phyloP scores from a whole-genome alignment of 129 eudicot species.

The Heracleum sosnowskyi region DNA sequence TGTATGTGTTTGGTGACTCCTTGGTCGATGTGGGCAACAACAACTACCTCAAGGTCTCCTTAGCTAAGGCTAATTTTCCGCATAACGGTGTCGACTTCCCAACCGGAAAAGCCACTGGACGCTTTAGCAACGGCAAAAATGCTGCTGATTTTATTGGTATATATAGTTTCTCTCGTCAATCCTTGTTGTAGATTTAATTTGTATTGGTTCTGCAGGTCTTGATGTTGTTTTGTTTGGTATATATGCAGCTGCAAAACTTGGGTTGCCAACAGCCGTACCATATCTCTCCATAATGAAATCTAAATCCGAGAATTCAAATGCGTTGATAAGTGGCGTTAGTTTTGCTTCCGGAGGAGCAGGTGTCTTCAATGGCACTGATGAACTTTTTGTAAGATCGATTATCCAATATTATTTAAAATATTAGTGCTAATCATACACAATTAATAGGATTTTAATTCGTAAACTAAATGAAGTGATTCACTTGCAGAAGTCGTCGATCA shows the following conservation, averaged over 20 bases:
- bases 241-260: constrained; percentile 72
- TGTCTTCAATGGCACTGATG: constrained; percentile 53
- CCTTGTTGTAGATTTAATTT: not conserved
- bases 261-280: constrained; percentile 50
- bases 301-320: constrained; percentile 19
- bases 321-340: constrained; percentile 49
- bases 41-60: not conserved
- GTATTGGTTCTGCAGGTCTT: not conserved
- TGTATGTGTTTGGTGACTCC: constrained; percentile 7
- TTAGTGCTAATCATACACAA: too few species aligned
- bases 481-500: too few species aligned
- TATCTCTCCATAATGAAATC: constrained; percentile 34
- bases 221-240: constrained; percentile 16
- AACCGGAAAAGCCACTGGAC: constrained; percentile 58
- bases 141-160: constrained; percentile 82
- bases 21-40: constrained; percentile 9
- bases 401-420: too few species aligned
- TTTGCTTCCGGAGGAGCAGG: constrained; percentile 89
- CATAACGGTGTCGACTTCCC: constrained; percentile 83
- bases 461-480: too few species aligned
- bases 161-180: not conserved
- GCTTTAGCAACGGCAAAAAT: constrained; percentile 82
- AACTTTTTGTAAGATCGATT: constrained; percentile 38
- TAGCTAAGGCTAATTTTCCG: constrained; percentile 60
- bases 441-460: not conserved